Base-by-base conservation (phyloP, 73 alveolate genomes). In the Paramecium octaurelia region DNA sequence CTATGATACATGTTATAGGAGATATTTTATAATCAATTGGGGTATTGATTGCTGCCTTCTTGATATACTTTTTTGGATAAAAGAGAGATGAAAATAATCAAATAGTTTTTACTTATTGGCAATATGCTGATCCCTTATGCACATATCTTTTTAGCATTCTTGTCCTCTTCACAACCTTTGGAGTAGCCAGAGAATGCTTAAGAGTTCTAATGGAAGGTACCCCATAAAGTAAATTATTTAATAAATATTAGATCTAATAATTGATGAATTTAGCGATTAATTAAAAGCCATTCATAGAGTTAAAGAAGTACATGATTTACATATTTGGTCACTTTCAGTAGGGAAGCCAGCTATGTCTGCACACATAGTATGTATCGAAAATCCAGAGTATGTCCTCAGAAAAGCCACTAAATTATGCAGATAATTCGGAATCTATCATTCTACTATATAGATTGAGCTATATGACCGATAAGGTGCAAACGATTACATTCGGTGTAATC, bases 191-290 rank as follows among this genome's bases (percentile, higher is more conserved):
- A 69, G 99, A 98, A 84, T 98, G 99, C 91, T 84, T 98, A 21
- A 87, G 93, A 75, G 97, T 98, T 31, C 93, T 98, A 16, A 96
- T 98, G 99, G 99, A 98, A 80, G 98, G 98, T 24, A 86, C 97
- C 0, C 99, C 99, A 34, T 16, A 23, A 31, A 35, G 85, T 68
- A 54, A 68, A 20, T 23, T 31, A 38, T 24, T 14, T 68, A 12
- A 21, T 34, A 3, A 27, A 4, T 23, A 68, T 20, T 58, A 89
- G 94, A 58, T 44, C 34, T 93, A 20, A 93, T 70, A 24, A 75
- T 90, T 5, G 71, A 77, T 14, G 95, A 93, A 21, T 48, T 93
- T 21, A 40, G 21, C 14, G 73, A 68, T 29, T 68, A 92, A 86
- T 64, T 96, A n/a, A 18, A 44, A 12, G 91, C 75, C 8, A 77